Base-by-base conservation (phyloP, 2,329 filamentous ascomycete genomes). In the Penicillium crustosum region DNA sequence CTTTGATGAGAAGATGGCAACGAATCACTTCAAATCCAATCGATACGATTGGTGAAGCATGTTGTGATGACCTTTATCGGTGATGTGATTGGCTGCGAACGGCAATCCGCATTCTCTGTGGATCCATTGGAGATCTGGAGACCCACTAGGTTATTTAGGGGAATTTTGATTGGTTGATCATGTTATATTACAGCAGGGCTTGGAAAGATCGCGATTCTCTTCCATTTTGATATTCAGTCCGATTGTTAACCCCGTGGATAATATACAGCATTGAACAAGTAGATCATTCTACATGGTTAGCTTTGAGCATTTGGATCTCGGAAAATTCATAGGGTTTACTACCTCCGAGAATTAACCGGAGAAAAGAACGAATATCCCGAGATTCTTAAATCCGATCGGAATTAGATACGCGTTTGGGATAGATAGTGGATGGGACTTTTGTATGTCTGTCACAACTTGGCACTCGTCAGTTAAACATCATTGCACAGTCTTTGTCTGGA, bases 31-130 rank as follows among this genome's bases (percentile, higher is more conserved):
- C 52, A 58, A 60, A 63, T 63, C 36, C 60, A 44, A 23, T 15
- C 2, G 9, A 23, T 53, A 27, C 39, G 27, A 63, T 63, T 63
- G 61, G 61, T 48, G 49, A 45, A 7, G 5, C 2, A 27, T 36
- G 19, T 9, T 4, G 21, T 62, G 61, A 43, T 64, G 49, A 62
- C 61, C 38, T 55, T 64, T 59, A n/a, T 0, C 19, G 31, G 2
- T n/a, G 10, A 21, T 41, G 33, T 61, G 52, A 61, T 58, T 64
- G 58, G 61, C 41, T 53, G 42, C 9, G 4, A 13, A 4, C 12
- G 21, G 8, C 4, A 38, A 59, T 52, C 56, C 21, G 12, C 48
- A 47, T 41, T 51, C 13, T n/a, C 19, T 3, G 44, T 29, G 38
- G 49, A 4, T n/a, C 52, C 7, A 33, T n/a, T 23, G 19, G 8